Base-by-base conservation (phyloP, 2,329 filamentous ascomycete species). In the Hymenoscyphus fraxineus region DNA sequence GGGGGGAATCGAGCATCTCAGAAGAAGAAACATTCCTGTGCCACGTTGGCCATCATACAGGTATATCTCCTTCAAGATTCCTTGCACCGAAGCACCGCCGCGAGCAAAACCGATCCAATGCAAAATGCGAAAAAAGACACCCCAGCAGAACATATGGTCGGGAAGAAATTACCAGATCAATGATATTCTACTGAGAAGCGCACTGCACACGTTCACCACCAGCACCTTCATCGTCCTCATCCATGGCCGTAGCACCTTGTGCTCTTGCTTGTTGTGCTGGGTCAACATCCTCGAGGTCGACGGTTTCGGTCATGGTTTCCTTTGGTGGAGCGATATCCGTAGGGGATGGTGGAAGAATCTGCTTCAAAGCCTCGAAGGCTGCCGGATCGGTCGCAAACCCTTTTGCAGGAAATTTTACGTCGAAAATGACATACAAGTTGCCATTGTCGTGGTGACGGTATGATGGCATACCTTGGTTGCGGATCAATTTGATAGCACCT, bases 401-500 rank as follows among this genome's bases (percentile, higher is more conserved):
- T 81, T 88, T 89, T 75, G 91, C 89, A 59, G 95, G 95, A 85
- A 99, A 98, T 81, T 96, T 97, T 80, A 99, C 93, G 74, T 91
- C 89, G 81, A 99, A 99, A 77, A 96, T 92, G 75, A 99, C 93
- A 82, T 95, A 99, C 73, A 99, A 83, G 81, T 99, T 97, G 74
- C 95, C 95, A 76, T 86, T 88, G 79, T 98, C 91, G 83, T 99
- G 95, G 79, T 98, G 95, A 73, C 95, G 88, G 79, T 87, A 90
- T 3, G 95, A 96, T 54, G 95, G 95, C 95, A 99, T 99, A 77
- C 95, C 95, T 80, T 99, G 95, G 69, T 93, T 93, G 70, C 92
- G 91, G 74, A 99, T 89, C 79, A 97, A 90, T 83, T 97, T 98
- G 77, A 98, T 86, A 70, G 92, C 83, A 72, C 91, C 95, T 97